Base-by-base conservation (phyloP, 2,329 filamentous ascomycete genomes). In the Blastomyces silverae region DNA sequence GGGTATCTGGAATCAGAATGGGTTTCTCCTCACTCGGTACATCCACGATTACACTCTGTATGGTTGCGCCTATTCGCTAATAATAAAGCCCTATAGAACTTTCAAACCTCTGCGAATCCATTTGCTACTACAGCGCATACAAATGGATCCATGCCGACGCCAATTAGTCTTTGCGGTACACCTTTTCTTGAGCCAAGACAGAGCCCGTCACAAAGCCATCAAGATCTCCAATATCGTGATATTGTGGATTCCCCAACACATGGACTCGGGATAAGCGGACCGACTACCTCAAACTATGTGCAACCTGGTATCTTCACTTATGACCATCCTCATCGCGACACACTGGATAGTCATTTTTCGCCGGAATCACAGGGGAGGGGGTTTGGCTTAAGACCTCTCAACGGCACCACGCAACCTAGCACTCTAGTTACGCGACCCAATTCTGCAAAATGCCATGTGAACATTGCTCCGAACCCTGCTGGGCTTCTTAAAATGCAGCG, bases 381-480 rank as follows among this genome's bases (percentile, higher is more conserved):
- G 10, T 73, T 72, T 55, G 66, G 67, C 31, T 68, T 64, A 56
- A 70, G 58, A 57, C 58, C 70, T 60, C 67, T 67, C 20, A 55
- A 67, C 8, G 66, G 64, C 75, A 71, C 63, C 62, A 64, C 39
- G 59, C 71, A 64, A 44, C 62, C 53, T 42, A 64, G 64, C 63
- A 69, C 71, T 53, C 69, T 67, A n/a, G 67, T 65, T 8, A 69
- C 69, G 28, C 58, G 50, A 58, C 68, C 20, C 74, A 72, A 28
- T 22, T 44, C 28, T 64, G 70, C 71, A 31, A 65, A 64, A 37
- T 70, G 68, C 0, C 76, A 75, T 2, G 69, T 78, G 46, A 70
- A 64, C 37, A 79, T 79, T 55, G 73, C 77, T 15, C 77, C 77
- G 1, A 70, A 79, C 48, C 77, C 77, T 22, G 73, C 74, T 55